These are phyloP conservation scores for Colletotrichum limetticola DNA, from an alignment of 2,329 filamentous ascomycete species.

Conservation along the genomic window DNA sequence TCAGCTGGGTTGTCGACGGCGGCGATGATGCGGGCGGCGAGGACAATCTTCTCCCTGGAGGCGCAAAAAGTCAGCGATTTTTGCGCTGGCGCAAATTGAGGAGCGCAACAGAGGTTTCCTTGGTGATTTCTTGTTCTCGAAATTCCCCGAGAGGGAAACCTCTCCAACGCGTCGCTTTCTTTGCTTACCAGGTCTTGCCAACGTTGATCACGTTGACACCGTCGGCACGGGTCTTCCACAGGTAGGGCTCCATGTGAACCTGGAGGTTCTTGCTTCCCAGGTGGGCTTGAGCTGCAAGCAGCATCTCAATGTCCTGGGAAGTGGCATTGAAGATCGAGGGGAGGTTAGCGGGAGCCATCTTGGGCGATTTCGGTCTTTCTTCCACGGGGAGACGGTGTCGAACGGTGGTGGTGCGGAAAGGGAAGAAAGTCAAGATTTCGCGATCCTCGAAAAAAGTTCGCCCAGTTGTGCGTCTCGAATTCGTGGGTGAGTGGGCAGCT, in stretches of 20 bases:
- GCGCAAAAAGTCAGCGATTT: slow-evolving; percentile 21
- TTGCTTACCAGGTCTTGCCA: slow-evolving; percentile 96
- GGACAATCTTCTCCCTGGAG: slow-evolving; percentile 97
- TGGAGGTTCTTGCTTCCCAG: slow-evolving; percentile 99
- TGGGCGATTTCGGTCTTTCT: slow-evolving; percentile 52
- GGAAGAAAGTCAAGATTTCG: slow-evolving; percentile 21
- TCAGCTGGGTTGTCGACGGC: slow-evolving; percentile 99
- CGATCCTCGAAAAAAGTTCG: slow-evolving; percentile 23
- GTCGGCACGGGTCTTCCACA: slow-evolving; percentile 99
- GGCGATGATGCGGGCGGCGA: slow-evolving; percentile 98
- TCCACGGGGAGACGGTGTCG: slow-evolving; percentile 33
- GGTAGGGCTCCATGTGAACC: slow-evolving; percentile 99
- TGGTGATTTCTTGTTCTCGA: background rate
- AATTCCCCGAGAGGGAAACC: background rate
- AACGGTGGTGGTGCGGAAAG: slow-evolving; percentile 39
- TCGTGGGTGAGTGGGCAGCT: slow-evolving; percentile 17
- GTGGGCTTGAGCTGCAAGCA: slow-evolving; percentile 96
- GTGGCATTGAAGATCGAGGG: slow-evolving; percentile 97
- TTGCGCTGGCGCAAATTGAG: background rate
- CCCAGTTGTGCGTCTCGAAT: slow-evolving; percentile 21
- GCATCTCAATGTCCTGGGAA: slow-evolving; percentile 98
- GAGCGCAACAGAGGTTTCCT: background rate
- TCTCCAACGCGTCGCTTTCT: background rate
- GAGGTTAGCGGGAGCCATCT: slow-evolving; percentile 95
- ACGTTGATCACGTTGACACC: slow-evolving; percentile 99